Base-by-base conservation (phyloP, 257 asterid genomes). In the Solanum tarapatanum region DNA sequence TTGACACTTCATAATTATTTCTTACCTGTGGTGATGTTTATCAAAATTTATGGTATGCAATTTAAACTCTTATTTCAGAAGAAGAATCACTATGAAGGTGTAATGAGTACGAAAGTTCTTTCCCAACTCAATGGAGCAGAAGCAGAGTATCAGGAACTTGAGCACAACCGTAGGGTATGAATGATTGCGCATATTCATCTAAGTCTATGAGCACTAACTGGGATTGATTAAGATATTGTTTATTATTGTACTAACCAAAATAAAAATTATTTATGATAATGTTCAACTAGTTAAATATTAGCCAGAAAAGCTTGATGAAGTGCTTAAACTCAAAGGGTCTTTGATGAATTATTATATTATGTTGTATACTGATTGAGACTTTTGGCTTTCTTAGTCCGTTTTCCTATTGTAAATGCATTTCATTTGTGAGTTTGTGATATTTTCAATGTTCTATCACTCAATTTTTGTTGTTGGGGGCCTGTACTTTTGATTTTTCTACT, bases 141-240 rank as follows among this genome's bases (percentile, higher is more conserved):
- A 91, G 90, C 86, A 12, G 88, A 91, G 82, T 92, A 82, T 89
- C 88, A 6, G 90, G 94, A 93, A 89, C 94, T 95, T 90, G 97
- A 97, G 89, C 88, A 88, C 45, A 86, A 86, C 88, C 91, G 94
- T 77, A 90, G 94, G 99, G 99, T 96, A 90, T 72, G 85, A 87
- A 87, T 83, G 51, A 48, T 48, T 48, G 41, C 2, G 11, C 62
- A 84, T 88, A 43, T 28, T 28, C 85, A 82, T 48, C 28, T 28
- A 26, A 17, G 19, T 30, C 28, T 48, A 10, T 82, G 85, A 48
- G 41, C 69, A 9, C 43, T 17, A 17, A 82, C 39, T 28, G 69
- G 43, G 69, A 28, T 48, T 80, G 36, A 80, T 9, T 16, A 24
- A 16, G 68, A 45, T 16, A 82, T 43, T 55, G 64, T 45, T 43